Conservation (phyloP, 129 eudicot species). For the Pittosporum tobira region DNA sequence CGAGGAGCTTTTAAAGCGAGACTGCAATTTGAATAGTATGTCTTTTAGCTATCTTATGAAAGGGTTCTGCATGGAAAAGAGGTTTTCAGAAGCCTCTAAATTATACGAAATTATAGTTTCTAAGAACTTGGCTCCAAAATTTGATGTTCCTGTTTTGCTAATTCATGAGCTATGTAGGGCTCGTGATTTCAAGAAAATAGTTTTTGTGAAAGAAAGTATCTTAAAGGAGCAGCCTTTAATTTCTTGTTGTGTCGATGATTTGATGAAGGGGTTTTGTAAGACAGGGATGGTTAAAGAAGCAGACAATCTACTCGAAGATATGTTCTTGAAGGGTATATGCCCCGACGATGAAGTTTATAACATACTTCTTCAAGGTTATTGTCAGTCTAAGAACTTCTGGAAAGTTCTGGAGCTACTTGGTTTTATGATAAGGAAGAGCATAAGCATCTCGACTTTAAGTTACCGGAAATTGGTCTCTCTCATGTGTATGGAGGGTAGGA, state of each 20-base stretch:
- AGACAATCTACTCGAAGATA: slow-evolving; percentile 20
- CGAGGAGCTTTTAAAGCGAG: slow-evolving; percentile 38
- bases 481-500: slow-evolving; percentile 35
- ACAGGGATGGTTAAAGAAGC: slow-evolving; percentile 34
- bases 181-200: slow-evolving; percentile 18
- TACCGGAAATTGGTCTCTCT: slow-evolving; percentile 48
- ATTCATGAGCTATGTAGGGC: slow-evolving; percentile 32
- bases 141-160: slow-evolving; percentile 21
- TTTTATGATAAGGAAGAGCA: slow-evolving; percentile 43
- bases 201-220: slow-evolving; percentile 23
- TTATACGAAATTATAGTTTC: slow-evolving; percentile 32
- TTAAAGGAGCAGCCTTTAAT: slow-evolving; percentile 19
- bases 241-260: slow-evolving; percentile 17
- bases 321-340: slow-evolving; percentile 10
- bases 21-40: slow-evolving; percentile 26
- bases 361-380: slow-evolving; percentile 45
- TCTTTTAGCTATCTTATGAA: slow-evolving; percentile 39
- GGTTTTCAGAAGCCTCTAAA: slow-evolving; percentile 37
- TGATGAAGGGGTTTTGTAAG: slow-evolving; percentile 30
- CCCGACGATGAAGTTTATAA: slow-evolving; percentile 36
- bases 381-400: slow-evolving; percentile 29
- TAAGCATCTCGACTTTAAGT: slow-evolving; percentile 41
- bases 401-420: slow-evolving; percentile 47
- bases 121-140: slow-evolving; percentile 19
- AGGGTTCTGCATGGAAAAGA: slow-evolving; percentile 60